These are phyloP conservation scores for Zea mays DNA, from an alignment of 176 grass and related monocot genomes.

Conservation along the genomic window Zm-B73-REFERENCE-NAM-5.0 NC_050099.1:23362001-23362500, in stretches of 20 bases:
- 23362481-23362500: too few species aligned
- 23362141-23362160: conserved; percentile 85
- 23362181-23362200: conserved; percentile 36
- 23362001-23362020: conserved; percentile 51
- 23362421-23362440: too few species aligned
- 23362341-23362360: not conserved
- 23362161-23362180: conserved; percentile 58
- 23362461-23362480: too few species aligned
- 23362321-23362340: not conserved
- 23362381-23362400: not conserved
- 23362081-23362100: conserved; percentile 63
- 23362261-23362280: not conserved
- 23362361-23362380: not conserved
- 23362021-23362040: conserved; percentile 71
- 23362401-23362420: too few species aligned
- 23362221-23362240: not conserved
- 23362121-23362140: conserved; percentile 87
- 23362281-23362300: not conserved
- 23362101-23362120: conserved; percentile 84
- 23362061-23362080: conserved; percentile 75
- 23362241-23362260: not conserved
- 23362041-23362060: conserved; percentile 80
- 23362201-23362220: not conserved
- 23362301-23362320: not conserved
- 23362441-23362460: too few species aligned